phyloP scores from a whole-genome alignment of 306 rosid species.

The Citrullus amarus region DNA sequence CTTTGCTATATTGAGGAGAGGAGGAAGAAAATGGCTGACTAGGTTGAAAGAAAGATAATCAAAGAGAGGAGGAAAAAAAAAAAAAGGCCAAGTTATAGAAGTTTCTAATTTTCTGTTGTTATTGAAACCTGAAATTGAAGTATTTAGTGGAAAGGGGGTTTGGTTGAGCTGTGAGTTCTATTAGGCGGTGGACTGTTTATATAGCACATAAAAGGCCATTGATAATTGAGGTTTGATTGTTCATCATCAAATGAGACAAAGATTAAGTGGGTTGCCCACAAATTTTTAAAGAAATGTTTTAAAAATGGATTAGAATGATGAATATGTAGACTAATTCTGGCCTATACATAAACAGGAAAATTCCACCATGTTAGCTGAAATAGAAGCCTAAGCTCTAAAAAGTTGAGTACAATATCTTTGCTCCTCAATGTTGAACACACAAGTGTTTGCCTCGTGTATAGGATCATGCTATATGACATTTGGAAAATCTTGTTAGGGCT shows the following conservation, averaged over 20 bases:
- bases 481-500: background rate
- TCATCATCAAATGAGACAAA: conserved; percentile 13
- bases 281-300: background rate
- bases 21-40: background rate
- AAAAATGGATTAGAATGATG: conserved; percentile 1
- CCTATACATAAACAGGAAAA: conserved; percentile 10
- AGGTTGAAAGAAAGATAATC: background rate
- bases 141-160: background rate
- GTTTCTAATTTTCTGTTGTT: background rate
- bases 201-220: background rate
- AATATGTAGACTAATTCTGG: background rate
- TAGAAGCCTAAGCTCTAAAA: background rate
- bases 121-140: background rate
- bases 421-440: background rate
- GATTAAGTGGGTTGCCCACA: conserved; percentile 17
- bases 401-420: background rate
- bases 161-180: background rate
- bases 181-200: conserved; percentile 4
- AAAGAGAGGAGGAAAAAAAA: background rate
- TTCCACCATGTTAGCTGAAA: conserved; percentile 4
- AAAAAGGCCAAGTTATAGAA: background rate
- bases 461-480: background rate
- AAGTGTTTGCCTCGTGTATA: background rate
- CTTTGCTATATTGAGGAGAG: background rate
- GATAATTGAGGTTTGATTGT: background rate